Evolutionary conservation across 2,329 filamentous ascomycete species (phyloP).

Genomic region (Colletotrichum chrysophilum): DNA sequence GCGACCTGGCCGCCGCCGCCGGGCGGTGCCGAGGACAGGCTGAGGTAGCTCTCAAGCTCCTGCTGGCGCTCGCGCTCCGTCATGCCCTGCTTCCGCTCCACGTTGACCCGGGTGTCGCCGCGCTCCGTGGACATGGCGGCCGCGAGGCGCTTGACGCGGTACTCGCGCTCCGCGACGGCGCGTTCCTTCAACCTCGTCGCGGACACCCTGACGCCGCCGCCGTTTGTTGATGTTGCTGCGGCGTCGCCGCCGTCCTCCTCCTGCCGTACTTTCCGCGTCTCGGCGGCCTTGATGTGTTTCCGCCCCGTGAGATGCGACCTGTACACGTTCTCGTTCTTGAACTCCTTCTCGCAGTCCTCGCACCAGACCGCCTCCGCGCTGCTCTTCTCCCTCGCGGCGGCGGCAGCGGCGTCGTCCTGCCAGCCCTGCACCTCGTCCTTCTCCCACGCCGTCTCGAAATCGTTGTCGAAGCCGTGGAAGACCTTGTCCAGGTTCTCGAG

Average conservation of each 20-base stretch:
- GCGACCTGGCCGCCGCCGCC: constrained; percentile 17
- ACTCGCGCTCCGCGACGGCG: constrained; percentile 88
- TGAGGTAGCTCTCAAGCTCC: constrained; percentile 87
- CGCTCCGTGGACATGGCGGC: constrained; percentile 86
- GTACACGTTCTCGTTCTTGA: constrained; percentile 95
- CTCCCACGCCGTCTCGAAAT: constrained; percentile 86
- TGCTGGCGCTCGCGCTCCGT: constrained; percentile 94
- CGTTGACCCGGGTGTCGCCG: constrained; percentile 88
- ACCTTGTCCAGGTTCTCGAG: constrained; percentile 85
- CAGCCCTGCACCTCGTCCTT: constrained; percentile 82
- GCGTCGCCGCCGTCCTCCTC: constrained; percentile 38
- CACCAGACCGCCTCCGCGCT: constrained; percentile 80
- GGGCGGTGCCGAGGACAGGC: constrained; percentile 51
- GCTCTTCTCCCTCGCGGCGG: constrained; percentile 35
- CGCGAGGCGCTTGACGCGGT: constrained; percentile 79
- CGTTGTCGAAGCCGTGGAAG: constrained; percentile 76
- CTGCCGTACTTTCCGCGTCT: constrained; percentile 61
- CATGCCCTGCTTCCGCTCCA: constrained; percentile 97
- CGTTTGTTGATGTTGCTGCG: constrained; percentile 26
- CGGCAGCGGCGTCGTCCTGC: constrained; percentile 60
- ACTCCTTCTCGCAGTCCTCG: constrained; percentile 89
- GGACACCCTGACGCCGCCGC: constrained; percentile 34
- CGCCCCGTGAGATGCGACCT: constrained; percentile 87
- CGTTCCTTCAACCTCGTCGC: constrained; percentile 79
- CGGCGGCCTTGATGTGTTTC: constrained; percentile 88